Percentiles rank a stretch among this genome's conserved stretches.
These are phyloP conservation scores for Phoenix dactylifera DNA, from an alignment of 176 grass and related monocot species.

Conservation along the genomic window DNA sequence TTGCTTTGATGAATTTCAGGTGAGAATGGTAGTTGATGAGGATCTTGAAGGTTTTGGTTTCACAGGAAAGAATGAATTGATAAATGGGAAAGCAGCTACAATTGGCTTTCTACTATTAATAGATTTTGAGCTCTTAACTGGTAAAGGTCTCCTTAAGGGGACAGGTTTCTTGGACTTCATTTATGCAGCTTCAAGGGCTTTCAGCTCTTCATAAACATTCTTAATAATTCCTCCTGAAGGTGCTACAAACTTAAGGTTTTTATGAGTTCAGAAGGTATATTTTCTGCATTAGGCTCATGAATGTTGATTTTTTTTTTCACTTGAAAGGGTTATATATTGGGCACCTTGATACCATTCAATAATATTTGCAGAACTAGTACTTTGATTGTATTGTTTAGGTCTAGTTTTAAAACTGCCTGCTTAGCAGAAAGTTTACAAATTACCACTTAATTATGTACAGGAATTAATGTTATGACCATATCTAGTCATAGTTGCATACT, in stretches of 20 bases:
- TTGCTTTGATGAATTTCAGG: conserved; percentile 28
- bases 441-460: no score
- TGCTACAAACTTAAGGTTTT: conserved; percentile 5
- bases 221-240: conserved; percentile 16
- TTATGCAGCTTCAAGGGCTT: conserved; percentile 58
- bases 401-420: no score
- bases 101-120: conserved; percentile 89
- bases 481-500: no score
- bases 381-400: no score
- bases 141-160: conserved; percentile 94
- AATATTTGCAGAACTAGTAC: no score
- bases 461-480: no score
- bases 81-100: conserved; percentile 90
- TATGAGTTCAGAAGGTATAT: no score
- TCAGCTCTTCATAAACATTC: conserved; percentile 35
- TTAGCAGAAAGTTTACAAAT: no score
- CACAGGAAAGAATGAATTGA: conserved; percentile 51
- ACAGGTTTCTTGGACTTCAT: conserved; percentile 98
- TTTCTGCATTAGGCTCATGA: no score
- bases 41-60: conserved; percentile 89
- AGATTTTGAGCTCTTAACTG: conserved; percentile 96
- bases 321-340: no score
- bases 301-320: no score
- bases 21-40: conserved; percentile 87
- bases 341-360: no score